Evolutionary conservation across 2,329 filamentous ascomycete genomes (phyloP), one percentile per base, ranked within the genome.

Genomic region (Talaromyces amestolkiae): DNA sequence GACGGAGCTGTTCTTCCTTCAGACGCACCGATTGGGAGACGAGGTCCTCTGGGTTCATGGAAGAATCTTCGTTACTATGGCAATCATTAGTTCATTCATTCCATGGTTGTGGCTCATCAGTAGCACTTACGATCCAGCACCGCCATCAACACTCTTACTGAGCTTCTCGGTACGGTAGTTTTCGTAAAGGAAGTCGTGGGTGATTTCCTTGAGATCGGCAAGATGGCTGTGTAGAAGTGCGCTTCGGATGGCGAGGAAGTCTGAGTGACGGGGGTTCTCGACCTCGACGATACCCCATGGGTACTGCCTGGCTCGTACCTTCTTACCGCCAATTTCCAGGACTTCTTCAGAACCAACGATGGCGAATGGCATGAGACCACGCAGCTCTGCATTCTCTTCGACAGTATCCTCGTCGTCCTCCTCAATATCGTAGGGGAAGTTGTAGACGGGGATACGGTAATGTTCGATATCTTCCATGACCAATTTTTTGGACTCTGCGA

Each of bases 131-230:
- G 88, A 88, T 87, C 88, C 87, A 81, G 88, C 86, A 82, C 43
- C 59, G 24, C 91, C 91, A 79, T 97, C 93, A 73, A 99, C 95
- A 79, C 93, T 97, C 92, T 98, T 99, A 85, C 92, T 96, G 74
- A 99, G 91, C 86, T 98, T 98, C 91, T 99, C 95, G 76, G 95
- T 99, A 92, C 95, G 93, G 87, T 99, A 99, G 84, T 99, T 99
- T 81, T 99, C 95, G 83, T 99, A 99, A 70, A 99, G 85, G 89
- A 99, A 99, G 81, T 99, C 95, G 81, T 99, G 95, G 61, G 95
- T 99, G 77, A 99, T 99, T 81, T 99, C 95, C 89, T 99, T 99
- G 75, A 99, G 84, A 80, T 99, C 95, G 68, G 95, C 95, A 77
- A 99, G 84, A 84, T 99, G 95, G 82, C 93, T 97, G 86, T 99